Evolutionary conservation across 2,329 filamentous ascomycete species (phyloP), one percentile per base, ranked within the genome.

Genomic region (Pseudocercospora fijiensis): DNA sequence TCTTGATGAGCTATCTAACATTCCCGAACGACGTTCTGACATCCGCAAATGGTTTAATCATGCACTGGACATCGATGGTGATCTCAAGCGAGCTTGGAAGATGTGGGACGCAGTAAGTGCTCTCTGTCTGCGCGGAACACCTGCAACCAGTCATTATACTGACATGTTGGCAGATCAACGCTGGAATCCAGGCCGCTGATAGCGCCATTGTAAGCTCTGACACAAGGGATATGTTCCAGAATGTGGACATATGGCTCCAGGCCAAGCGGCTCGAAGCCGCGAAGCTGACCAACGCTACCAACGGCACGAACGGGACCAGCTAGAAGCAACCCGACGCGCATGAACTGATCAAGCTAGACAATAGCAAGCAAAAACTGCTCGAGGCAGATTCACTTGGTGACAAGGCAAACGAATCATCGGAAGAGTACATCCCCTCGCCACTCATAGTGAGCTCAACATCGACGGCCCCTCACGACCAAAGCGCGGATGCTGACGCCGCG

Each of bases 1-100:
- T 73, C 83, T 92, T 22, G 89, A 92, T 69, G 90, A 92, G 63
- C 81, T 92, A 56, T 84, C 83, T 16, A 82, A 84, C 57, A 77
- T 78, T 3, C 78, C 82, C 33, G 81, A 83, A 20, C 82, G 82
- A 68, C 77, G 80, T 13, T 83, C 82, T 61, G 83, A 84, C 63
- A 76, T 78, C 16, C 82, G 80, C 65, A 81, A 84, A 55, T 88
- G 86, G 81, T 86, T 89, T 75, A 83, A 84, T 57, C 84, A 87
- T 72, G 85, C 83, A 52, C 76, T 82, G 22, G 82, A 87, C 73
- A 84, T 88, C 67, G 76, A 79, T 20, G 82, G 77, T 16, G 87
- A 88, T 73, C 76, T 89, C 58, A 77, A 84, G 58, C 82, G 80
- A 64, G 86, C 85, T 2, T 89, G 87, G 74, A 82, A 81, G 63